phyloP scores from a whole-genome alignment of 257 asterid species.

The Solanum etuberosum region DNA sequence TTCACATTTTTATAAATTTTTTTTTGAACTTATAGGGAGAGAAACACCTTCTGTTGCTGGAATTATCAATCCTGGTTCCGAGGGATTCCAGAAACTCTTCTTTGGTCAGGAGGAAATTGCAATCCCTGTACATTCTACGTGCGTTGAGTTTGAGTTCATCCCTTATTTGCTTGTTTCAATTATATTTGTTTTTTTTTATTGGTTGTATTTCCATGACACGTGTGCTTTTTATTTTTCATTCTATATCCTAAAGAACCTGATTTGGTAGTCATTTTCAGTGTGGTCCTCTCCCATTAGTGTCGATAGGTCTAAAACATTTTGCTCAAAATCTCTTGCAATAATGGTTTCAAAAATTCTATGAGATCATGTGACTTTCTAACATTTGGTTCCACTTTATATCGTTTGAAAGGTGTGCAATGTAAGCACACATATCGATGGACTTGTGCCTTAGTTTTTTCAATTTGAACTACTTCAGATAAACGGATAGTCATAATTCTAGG shows the following conservation, averaged over 20 bases:
- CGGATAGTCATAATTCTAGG: neutral
- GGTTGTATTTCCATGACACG: neutral
- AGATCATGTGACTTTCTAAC: neutral
- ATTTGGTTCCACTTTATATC: neutral
- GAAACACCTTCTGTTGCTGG: constrained; percentile 99
- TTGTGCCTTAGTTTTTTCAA: neutral
- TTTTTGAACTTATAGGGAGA: constrained; percentile 45
- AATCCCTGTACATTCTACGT: constrained; percentile 94
- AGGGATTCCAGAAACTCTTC: constrained; percentile 96
- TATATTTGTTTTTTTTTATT: neutral
- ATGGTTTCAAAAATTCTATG: neutral
- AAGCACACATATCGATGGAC: neutral
- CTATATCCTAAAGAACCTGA: neutral
- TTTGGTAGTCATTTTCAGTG: neutral
- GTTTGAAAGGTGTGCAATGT: neutral
- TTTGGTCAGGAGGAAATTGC: constrained; percentile 98
- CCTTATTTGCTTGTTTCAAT: neutral
- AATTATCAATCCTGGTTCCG: constrained; percentile 96
- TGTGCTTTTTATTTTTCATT: neutral
- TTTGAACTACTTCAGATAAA: neutral
- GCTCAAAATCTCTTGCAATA: neutral
- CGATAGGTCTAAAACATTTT: neutral
- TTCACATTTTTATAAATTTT: constrained; percentile 2
- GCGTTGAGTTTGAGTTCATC: constrained; percentile 12
- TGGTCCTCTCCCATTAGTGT: neutral